Base-by-base conservation (phyloP, 176 grass and related monocot genomes). In the Otatea glauca region DNA sequence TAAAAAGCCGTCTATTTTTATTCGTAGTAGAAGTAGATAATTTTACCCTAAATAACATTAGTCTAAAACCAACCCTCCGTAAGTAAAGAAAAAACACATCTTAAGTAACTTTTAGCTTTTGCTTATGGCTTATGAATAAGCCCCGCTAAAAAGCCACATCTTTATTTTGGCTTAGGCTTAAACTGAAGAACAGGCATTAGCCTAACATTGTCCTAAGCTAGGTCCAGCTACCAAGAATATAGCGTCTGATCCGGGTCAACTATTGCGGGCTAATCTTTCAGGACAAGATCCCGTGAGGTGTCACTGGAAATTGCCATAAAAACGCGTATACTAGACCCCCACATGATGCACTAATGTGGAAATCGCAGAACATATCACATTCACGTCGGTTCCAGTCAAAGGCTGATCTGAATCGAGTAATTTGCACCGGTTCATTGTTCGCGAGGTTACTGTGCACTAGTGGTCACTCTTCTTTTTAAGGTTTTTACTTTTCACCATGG, bases 231-330 rank as follows among this genome's bases (percentile, higher is more conserved):
- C 55, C 23, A 60, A n/a, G 23, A 50, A 39, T 27, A 4, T 13
- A 69, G 70, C 77, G 53, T 61, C 72, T 5, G 88, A 63, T 85
- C 71, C 44, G 78, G 65, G 84, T 86, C 79, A 90, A 83, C 65
- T 5, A 59, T 65, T 82, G 72, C 45, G 64, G 34, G 53, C 88
- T 50, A 43, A 29, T 38, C 42, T 59, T 11, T 42, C 5, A 64
- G 15, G 77, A 12, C 43, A 68, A 80, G 83, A 42, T 48, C 37
- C 27, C 65, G 49, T 1, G 27, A 55, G 70, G 2, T 54, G 56
- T 14, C 38, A 35, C 71, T 9, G 16, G 53, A 9, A 24, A 58
- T 56, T 37, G 72, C 72, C 65, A 62, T 49, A 14, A 29, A 39
- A 42, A 37, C 0, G 27, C 10, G 35, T 9, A 64, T 66, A 47